Conservation (phyloP, 1,284 basidiomycete species). For the Rhizoctonia solani region DNA sequence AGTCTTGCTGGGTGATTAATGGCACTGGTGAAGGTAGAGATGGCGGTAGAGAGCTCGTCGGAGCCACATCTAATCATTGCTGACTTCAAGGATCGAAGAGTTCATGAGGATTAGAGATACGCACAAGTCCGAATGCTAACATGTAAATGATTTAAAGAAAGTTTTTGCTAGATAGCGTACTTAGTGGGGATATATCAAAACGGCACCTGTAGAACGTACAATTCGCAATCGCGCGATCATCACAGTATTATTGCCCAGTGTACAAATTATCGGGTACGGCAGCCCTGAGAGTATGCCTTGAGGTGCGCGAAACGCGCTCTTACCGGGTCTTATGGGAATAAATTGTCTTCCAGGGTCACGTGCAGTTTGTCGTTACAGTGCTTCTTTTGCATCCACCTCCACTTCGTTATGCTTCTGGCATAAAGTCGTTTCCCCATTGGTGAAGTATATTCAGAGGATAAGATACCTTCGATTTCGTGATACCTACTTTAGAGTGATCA, state of each 20-base stretch:
- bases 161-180: no score
- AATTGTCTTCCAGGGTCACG: not conserved
- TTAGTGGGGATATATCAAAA: not conserved
- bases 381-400: no score
- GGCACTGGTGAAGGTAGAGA: constrained; percentile 43
- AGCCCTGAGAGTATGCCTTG: no score
- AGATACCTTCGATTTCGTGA: not conserved
- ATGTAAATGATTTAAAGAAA: not conserved
- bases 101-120: not conserved
- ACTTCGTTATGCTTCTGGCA: not conserved
- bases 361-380: not conserved
- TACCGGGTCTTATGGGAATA: no score
- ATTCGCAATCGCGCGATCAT: no score
- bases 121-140: not conserved
- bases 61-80: not conserved
- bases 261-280: no score
- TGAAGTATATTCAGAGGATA: not conserved
- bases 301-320: no score
- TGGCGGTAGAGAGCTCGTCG: constrained; percentile 40
- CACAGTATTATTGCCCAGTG: no score
- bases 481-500: not conserved
- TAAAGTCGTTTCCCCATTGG: not conserved
- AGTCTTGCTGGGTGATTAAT: constrained; percentile 45
- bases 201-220: not conserved
- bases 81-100: not conserved